Conservation (phyloP, 1,284 basidiomycete genomes). For the Microbotryomycetes sp. region DNA sequence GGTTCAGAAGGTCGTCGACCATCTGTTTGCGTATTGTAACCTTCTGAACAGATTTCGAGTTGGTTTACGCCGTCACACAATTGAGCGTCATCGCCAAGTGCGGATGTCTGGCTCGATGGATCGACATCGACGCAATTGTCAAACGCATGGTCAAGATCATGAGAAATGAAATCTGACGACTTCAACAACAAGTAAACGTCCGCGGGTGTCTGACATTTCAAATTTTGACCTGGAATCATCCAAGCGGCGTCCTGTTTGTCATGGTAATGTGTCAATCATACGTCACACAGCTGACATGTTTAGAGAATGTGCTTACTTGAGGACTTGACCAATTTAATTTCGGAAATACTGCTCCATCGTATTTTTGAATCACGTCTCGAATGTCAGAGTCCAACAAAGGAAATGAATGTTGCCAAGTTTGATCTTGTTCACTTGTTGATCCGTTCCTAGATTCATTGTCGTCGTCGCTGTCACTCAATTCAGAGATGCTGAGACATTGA, state of each 20-base stretch:
- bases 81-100: too few species aligned
- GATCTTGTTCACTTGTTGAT: conserved; percentile 22
- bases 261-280: conserved; percentile 1
- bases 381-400: conserved; percentile 72
- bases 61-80: too few species aligned
- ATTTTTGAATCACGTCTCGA: conserved; percentile 58
- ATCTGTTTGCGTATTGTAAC: conserved; percentile 1
- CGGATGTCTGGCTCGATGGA: conserved; percentile 41
- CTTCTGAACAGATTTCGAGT: conserved; percentile 5
- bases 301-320: conserved; percentile 51
- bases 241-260: conserved; percentile 73
- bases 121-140: conserved; percentile 54
- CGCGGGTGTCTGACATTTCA: conserved; percentile 77
- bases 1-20: conserved; percentile 5
- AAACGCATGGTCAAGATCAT: conserved; percentile 59
- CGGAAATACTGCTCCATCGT: conserved; percentile 76
- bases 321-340: conserved; percentile 93
- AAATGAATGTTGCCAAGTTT: conserved; percentile 52
- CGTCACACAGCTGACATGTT: neutral
- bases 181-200: conserved; percentile 92
- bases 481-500: conserved; percentile 33
- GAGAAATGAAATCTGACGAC: conserved; percentile 80
- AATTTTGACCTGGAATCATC: conserved; percentile 78
- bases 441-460: conserved; percentile 31
- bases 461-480: conserved; percentile 50